Evolutionary conservation across 2,329 filamentous ascomycete genomes (phyloP), one percentile per base, ranked within the genome.

Genomic region (Penicillium sp.): DNA sequence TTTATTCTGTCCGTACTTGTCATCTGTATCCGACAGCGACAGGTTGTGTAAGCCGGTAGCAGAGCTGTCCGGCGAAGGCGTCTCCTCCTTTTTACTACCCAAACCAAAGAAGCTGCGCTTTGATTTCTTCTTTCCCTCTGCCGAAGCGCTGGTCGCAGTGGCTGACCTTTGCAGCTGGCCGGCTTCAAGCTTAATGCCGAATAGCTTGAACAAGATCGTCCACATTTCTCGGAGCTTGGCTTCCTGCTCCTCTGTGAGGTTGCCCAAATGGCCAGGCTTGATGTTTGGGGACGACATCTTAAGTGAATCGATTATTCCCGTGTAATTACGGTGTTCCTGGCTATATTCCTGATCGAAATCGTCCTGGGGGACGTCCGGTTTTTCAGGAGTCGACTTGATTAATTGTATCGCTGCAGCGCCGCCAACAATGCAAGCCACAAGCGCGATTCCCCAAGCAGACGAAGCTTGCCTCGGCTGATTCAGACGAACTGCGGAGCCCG

Each of bases 1-100:
- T 74, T 93, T 94, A 38, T 83, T 89, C 73, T 94, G 89, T 47
- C 91, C 92, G 71, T 95, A 93, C 77, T 97, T 99, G 77, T 99
- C 94, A 56, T 97, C 89, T 3, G 79, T 77, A 12, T 85, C 82
- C 23, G 77, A 72, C 47, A 71, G 61, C 24, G 63, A 66, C 57
- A 75, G 62, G 12, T 64, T 55, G 69, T 75, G 61, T 74, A 71
- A 61, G 48, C 68, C 66, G 12, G 68, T 59, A 9, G 68, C 79
- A 46, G 74, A 63, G 2, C 72, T 69, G 18, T 73, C 70, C 35
- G 76, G 70, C 5, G 73, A 66, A 6, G 75, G 68, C 3, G 71
- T 67, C 21, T 71, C 64, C 50, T 70, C 63, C 64, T 86, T 85
- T 66, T 81, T 83, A 62, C 83, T 81, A 68, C 94, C 93, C 18